A percentile compares a stretch with the other conserved stretches of the same genome.
Evolutionary conservation across 139 green algal species (phyloP).

Genomic region (Marvania coccoides): DNA sequence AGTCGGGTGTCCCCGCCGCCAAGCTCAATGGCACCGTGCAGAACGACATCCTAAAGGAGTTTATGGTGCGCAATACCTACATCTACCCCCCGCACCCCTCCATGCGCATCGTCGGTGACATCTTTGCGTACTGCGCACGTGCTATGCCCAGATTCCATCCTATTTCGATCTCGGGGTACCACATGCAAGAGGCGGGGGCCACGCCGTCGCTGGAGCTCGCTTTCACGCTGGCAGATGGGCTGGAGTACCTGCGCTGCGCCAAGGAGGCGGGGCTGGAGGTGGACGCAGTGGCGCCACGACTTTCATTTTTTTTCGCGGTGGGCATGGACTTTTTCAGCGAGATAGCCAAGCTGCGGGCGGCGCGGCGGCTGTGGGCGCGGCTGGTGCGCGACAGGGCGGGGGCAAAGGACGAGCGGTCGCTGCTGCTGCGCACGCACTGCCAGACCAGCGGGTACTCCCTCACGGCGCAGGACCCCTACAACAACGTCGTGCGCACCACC

Average conservation of each 20-base stretch:
- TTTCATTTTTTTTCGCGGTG: conserved; percentile 56
- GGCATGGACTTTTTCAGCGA: conserved; percentile 65
- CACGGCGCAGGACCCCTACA: conserved; percentile 42
- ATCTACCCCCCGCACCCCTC: conserved; percentile 60
- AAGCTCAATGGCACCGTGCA: conserved; percentile 59
- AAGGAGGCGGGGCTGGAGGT: conserved; percentile 41
- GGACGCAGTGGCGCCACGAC: conserved; percentile 34
- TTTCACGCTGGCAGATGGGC: conserved; percentile 60
- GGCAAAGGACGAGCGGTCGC: conserved; percentile 35
- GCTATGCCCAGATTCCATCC: conserved; percentile 62
- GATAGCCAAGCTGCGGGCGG: conserved; percentile 57
- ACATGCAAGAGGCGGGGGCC: conserved; percentile 54
- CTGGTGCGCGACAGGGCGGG: conserved; percentile 42
- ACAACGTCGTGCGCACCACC: conserved; percentile 47
- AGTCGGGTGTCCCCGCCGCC: conserved; percentile 35
- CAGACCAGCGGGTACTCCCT: conserved; percentile 48
- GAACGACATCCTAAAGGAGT: conserved; percentile 78
- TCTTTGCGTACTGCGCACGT: conserved; percentile 47
- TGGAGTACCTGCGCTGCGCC: conserved; percentile 60
- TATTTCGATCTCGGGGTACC: conserved; percentile 54
- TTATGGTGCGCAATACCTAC: conserved; percentile 78
- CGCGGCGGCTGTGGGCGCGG: conserved; percentile 50
- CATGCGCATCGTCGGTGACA: conserved; percentile 66
- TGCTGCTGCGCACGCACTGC: conserved; percentile 58
- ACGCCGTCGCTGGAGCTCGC: conserved; percentile 47